Conservation (phyloP, 768 basidiomycete species). For the Tylopilus felleus region DNA sequence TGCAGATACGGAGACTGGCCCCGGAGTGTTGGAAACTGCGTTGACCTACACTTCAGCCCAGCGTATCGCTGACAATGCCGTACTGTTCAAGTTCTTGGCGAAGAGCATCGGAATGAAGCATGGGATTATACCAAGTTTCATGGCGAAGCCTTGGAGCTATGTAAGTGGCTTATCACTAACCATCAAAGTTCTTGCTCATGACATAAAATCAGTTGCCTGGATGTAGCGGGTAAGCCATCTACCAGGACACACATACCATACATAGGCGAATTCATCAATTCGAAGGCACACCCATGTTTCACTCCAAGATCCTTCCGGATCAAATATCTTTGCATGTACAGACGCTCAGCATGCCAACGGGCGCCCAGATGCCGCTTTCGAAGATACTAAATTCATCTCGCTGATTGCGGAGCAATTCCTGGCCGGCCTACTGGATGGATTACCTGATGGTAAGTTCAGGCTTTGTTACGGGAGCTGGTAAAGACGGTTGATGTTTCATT, state of each 20-base stretch:
- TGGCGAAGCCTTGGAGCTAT: conserved; percentile 96
- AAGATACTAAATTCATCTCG: conserved; percentile 84
- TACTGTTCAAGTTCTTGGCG: conserved; percentile 87
- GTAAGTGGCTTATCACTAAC: conserved; percentile 42
- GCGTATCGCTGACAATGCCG: conserved; percentile 88
- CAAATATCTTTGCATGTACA: conserved; percentile 76
- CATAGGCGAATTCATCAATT: not conserved
- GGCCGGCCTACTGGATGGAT: conserved; percentile 87
- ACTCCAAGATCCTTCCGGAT: conserved; percentile 61
- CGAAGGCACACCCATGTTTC: conserved; percentile 89
- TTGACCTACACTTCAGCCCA: conserved; percentile 77
- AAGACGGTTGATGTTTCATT: not conserved
- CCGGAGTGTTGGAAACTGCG: conserved; percentile 85
- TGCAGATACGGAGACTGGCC: conserved; percentile 88
- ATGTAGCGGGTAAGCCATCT: conserved; percentile 73
- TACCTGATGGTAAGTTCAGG: conserved; percentile 70
- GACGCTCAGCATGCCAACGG: conserved; percentile 60
- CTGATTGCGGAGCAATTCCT: conserved; percentile 87
- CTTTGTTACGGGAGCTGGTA: not conserved
- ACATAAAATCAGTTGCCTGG: conserved; percentile 70
- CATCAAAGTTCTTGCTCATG: conserved; percentile 1
- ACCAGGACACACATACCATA: conserved; percentile 7
- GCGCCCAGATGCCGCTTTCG: conserved; percentile 64
- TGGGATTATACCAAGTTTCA: conserved; percentile 91
- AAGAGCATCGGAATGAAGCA: conserved; percentile 91